Percentiles rank a stretch among this genome's conserved stretches.
Evolutionary conservation across 352 stramenopile species (phyloP).

Genomic region (Globisporangium solare): DNA sequence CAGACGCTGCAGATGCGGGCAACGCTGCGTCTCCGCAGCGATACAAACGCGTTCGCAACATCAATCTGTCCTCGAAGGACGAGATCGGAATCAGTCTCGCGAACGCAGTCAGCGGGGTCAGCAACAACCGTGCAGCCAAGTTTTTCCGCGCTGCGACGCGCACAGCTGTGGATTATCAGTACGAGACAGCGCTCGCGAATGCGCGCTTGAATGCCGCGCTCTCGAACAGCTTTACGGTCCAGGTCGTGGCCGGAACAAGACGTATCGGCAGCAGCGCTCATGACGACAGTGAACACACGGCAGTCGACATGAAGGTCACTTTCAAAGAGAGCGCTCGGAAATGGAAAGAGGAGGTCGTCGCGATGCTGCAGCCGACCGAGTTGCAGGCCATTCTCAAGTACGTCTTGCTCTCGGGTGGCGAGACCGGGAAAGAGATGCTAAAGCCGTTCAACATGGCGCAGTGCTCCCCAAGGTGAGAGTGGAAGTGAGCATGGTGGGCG

Average conservation of each 20-base stretch:
- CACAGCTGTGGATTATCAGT: slow-evolving; percentile 76
- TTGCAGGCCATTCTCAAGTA: slow-evolving; percentile 79
- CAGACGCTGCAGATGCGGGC: background rate
- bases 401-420: slow-evolving; percentile 70
- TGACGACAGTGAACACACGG: background rate
- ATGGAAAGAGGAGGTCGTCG: slow-evolving; percentile 76
- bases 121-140: slow-evolving; percentile 53
- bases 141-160: slow-evolving; percentile 79
- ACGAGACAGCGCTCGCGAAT: slow-evolving; percentile 69
- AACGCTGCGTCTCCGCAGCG: slow-evolving; percentile 23
- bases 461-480: slow-evolving; percentile 51
- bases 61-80: slow-evolving; percentile 75
- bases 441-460: slow-evolving; percentile 91
- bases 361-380: slow-evolving; percentile 58
- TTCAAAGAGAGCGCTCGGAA: slow-evolving; percentile 80
- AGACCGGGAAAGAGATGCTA: slow-evolving; percentile 82
- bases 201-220: slow-evolving; percentile 70
- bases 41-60: slow-evolving; percentile 40
- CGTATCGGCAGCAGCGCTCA: slow-evolving; percentile 13
- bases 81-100: slow-evolving; percentile 56
- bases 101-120: slow-evolving; percentile 47
- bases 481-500: no score
- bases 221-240: slow-evolving; percentile 50
- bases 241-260: slow-evolving; percentile 24
- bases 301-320: slow-evolving; percentile 52